These are phyloP conservation scores for Leccinum barrowsii DNA, from an alignment of 768 basidiomycete genomes.

Conservation along the genomic window DNA sequence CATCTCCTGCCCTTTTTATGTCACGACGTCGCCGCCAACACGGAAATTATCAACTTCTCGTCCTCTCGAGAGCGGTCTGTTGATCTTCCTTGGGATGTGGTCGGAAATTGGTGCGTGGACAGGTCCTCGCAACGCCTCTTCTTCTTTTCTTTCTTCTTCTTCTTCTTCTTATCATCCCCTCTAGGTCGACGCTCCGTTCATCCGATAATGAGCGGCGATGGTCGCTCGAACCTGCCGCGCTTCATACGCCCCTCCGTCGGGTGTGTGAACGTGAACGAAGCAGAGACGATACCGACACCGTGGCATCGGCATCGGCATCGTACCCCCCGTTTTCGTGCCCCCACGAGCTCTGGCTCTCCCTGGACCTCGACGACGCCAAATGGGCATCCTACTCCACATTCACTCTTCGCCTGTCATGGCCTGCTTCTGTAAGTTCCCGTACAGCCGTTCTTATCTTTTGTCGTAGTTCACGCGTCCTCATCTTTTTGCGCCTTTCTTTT, in stretches of 20 bases:
- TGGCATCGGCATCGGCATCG: neutral
- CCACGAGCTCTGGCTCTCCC: slow-evolving; percentile 46
- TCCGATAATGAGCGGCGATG: slow-evolving; percentile 34
- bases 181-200: slow-evolving; percentile 41
- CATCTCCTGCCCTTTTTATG: slow-evolving; percentile 18
- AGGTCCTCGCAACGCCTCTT: neutral
- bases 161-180: slow-evolving; percentile 1
- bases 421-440: slow-evolving; percentile 45
- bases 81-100: slow-evolving; percentile 14
- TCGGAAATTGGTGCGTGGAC: slow-evolving; percentile 30
- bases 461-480: neutral
- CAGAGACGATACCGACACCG: neutral
- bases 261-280: slow-evolving; percentile 34
- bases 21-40: slow-evolving; percentile 45
- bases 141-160: too few relatives aligned
- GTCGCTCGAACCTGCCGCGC: slow-evolving; percentile 40
- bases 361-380: slow-evolving; percentile 39
- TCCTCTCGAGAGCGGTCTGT: slow-evolving; percentile 23
- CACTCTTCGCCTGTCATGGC: slow-evolving; percentile 54
- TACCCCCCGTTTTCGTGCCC: slow-evolving; percentile 28
- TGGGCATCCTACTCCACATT: slow-evolving; percentile 45
- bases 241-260: slow-evolving; percentile 33
- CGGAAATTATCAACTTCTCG: slow-evolving; percentile 62
- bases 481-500: neutral
- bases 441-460: too few relatives aligned